Conservation (phyloP, 208 protist species). For the Acanthamoeba sp. region DNA sequence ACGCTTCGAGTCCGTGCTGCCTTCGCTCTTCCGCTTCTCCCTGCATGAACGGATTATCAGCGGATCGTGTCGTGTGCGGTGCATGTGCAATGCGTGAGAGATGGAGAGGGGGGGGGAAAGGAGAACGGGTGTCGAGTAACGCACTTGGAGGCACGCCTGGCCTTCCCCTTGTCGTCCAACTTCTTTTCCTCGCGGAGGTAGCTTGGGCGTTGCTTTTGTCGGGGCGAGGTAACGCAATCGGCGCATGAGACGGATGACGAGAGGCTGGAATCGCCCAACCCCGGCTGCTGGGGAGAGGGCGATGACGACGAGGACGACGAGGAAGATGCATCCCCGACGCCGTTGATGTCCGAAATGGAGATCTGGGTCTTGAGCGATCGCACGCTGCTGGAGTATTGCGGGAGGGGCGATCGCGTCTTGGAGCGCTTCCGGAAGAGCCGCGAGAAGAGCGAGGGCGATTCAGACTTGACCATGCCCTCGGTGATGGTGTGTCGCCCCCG, state of each 20-base stretch:
- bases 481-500: conserved; percentile 4
- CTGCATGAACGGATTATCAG: too few species aligned
- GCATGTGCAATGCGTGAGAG: too few species aligned
- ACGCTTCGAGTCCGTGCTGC: not conserved
- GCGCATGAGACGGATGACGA: not conserved
- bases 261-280: not conserved
- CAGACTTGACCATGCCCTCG: conserved; percentile 36
- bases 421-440: conserved; percentile 20
- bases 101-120: not conserved
- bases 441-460: conserved; percentile 38
- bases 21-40: too few species aligned
- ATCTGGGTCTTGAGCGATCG: not conserved
- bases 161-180: not conserved
- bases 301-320: not conserved
- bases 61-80: too few species aligned
- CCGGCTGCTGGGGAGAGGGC: not conserved
- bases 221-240: not conserved
- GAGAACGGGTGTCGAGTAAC: not conserved
- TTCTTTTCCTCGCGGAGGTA: conserved; percentile 39
- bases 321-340: not conserved
- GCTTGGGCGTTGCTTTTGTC: not conserved
- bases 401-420: not conserved
- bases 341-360: not conserved
- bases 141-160: not conserved
- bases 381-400: conserved; percentile 15